phyloP scores from a whole-genome alignment of 768 basidiomycete species.

The Mycena epipterygia region DNA sequence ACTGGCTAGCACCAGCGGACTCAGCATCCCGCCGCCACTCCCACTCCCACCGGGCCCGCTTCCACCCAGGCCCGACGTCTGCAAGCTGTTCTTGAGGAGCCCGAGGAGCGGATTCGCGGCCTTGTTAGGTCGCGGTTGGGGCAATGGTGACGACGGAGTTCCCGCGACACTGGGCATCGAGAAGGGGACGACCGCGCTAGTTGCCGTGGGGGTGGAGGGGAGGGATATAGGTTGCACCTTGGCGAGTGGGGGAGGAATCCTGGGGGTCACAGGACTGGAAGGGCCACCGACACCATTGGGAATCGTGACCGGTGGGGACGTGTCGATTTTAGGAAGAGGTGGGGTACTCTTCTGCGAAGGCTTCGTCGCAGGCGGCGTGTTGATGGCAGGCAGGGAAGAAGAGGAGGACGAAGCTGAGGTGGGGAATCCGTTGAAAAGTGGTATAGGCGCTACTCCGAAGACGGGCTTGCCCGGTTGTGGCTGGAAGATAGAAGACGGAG shows the following conservation, averaged over 20 bases:
- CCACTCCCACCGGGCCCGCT: conserved; percentile 4
- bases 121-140: conserved; percentile 4
- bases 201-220: conserved; percentile 59
- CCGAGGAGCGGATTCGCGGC: conserved; percentile 47
- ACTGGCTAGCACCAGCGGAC: conserved; percentile 56
- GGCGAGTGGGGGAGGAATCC: conserved; percentile 53
- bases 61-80: conserved; percentile 38
- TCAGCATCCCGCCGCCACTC: conserved; percentile 53
- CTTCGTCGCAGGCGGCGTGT: conserved; percentile 37
- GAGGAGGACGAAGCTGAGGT: conserved; percentile 26
- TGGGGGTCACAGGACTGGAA: conserved; percentile 42
- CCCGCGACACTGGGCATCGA: neutral
- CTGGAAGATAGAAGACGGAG: conserved; percentile 18
- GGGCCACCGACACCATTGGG: conserved; percentile 6
- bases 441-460: conserved; percentile 35
- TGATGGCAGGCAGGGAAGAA: conserved; percentile 40
- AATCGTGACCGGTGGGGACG: conserved; percentile 28
- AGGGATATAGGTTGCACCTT: conserved; percentile 61
- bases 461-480: conserved; percentile 28
- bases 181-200: neutral
- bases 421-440: conserved; percentile 34
- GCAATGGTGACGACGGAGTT: conserved; percentile 37
- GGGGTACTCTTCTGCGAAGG: conserved; percentile 41
- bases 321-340: conserved; percentile 52
- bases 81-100: conserved; percentile 48